A percentile compares a stretch with the other conserved stretches of the same genome.
Evolutionary conservation across 148 eudicot species (phyloP).

Genomic region (Rhododendron mucronatum): DNA sequence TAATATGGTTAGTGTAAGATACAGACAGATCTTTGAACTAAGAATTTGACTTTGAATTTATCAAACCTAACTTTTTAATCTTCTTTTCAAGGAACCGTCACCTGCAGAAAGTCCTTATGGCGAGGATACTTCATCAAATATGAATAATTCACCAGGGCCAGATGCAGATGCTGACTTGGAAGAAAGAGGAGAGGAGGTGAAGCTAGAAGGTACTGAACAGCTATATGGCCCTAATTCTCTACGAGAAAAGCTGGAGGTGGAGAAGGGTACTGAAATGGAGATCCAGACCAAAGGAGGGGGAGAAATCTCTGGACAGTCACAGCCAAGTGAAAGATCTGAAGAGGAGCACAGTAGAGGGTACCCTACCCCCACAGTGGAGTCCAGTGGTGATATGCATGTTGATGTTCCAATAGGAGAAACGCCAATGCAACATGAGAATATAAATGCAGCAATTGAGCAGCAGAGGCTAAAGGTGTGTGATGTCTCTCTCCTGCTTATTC

Average conservation of each 20-base stretch:
- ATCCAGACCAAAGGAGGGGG: conserved; percentile 38
- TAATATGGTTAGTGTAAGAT: neutral
- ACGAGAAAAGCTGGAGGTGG: conserved; percentile 23
- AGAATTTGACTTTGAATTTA: neutral
- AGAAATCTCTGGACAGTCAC: conserved; percentile 37
- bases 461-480: conserved; percentile 57
- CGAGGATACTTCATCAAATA: conserved; percentile 70
- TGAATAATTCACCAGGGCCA: conserved; percentile 63
- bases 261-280: conserved; percentile 21
- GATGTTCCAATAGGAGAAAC: conserved; percentile 32
- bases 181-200: conserved; percentile 40
- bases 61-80: neutral
- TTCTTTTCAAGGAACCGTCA: conserved; percentile 33
- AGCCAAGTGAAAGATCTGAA: conserved; percentile 35
- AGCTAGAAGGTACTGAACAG: conserved; percentile 31
- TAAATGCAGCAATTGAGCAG: conserved; percentile 29
- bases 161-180: conserved; percentile 53
- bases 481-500: neutral
- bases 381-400: conserved; percentile 28
- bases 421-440: conserved; percentile 28
- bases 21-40: neutral
- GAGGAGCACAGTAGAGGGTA: conserved; percentile 21
- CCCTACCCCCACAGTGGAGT: conserved; percentile 19
- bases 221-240: conserved; percentile 6
- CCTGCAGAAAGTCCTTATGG: conserved; percentile 60